Conservation (phyloP, 1,284 basidiomycete genomes). For the Cerioporus squamosus region DNA sequence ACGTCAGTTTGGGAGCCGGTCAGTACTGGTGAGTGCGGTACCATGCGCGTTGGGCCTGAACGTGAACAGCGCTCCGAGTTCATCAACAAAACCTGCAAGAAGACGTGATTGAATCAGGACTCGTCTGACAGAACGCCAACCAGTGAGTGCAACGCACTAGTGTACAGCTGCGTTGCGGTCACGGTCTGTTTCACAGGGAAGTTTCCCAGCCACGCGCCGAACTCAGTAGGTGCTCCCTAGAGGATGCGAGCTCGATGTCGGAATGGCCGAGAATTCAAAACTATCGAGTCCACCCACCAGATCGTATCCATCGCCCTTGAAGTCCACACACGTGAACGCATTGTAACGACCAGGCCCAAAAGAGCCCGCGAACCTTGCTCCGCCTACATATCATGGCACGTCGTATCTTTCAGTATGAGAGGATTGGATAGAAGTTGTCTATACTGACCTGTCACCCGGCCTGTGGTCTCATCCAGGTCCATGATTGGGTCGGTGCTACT, state of each 20-base stretch:
- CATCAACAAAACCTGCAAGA: conserved; percentile 1
- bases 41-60: conserved; percentile 45
- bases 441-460: conserved; percentile 44
- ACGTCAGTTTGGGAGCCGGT: not conserved
- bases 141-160: conserved; percentile 30
- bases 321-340: conserved; percentile 65
- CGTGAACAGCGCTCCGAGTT: conserved; percentile 57
- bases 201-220: conserved; percentile 57
- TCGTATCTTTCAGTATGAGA: no score
- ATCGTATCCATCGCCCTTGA: conserved; percentile 56
- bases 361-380: conserved; percentile 47
- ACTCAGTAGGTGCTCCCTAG: conserved; percentile 45
- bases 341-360: conserved; percentile 61
- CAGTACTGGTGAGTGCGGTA: not conserved
- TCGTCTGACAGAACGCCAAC: no score
- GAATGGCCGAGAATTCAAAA: no score
- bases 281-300: conserved; percentile 25
- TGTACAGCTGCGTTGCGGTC: conserved; percentile 52
- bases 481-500: conserved; percentile 53
- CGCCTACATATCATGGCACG: conserved; percentile 22
- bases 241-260: conserved; percentile 15
- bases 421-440: no score
- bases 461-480: conserved; percentile 48
- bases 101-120: no score
- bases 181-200: conserved; percentile 52